Evolutionary conservation across 495 filamentous ascomycete species (phyloP).

Genomic region (Hypoxylon trugodes): DNA sequence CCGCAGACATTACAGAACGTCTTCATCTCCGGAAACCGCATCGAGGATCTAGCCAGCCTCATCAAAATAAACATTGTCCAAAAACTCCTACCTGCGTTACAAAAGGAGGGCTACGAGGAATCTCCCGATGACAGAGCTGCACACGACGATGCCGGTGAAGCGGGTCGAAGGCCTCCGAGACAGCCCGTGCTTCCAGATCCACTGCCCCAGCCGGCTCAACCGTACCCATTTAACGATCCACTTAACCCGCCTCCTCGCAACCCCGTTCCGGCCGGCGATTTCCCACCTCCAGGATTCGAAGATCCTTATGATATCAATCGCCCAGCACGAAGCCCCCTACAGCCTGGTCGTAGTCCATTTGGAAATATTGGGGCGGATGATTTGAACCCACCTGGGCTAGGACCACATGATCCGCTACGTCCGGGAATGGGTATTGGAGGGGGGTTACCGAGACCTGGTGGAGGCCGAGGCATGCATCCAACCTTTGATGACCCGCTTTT

Average conservation of each 20-base stretch:
- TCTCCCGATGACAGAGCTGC: constrained; percentile 46
- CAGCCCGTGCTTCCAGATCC: constrained; percentile 40
- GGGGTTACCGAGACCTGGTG: constrained; percentile 58
- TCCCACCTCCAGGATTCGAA: constrained; percentile 88
- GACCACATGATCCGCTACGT: constrained; percentile 81
- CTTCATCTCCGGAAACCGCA: constrained; percentile 75
- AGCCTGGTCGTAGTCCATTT: constrained; percentile 60
- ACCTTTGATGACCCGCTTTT: constrained; percentile 95
- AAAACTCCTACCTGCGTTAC: constrained; percentile 74
- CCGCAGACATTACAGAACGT: constrained; percentile 64
- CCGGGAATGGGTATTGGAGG: constrained; percentile 64
- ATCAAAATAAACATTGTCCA: constrained; percentile 83
- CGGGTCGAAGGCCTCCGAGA: constrained; percentile 56
- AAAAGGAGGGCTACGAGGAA: constrained; percentile 80
- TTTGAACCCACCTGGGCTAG: constrained; percentile 86
- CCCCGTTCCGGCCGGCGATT: constrained; percentile 77
- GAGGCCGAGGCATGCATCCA: constrained; percentile 89
- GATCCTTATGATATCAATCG: constrained; percentile 88
- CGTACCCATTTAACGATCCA: constrained; percentile 67
- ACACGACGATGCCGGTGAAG: constrained; percentile 44
- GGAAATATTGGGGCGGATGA: constrained; percentile 80
- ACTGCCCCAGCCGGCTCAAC: constrained; percentile 58
- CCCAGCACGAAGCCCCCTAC: constrained; percentile 61
- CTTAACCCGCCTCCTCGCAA: constrained; percentile 68
- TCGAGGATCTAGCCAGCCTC: constrained; percentile 71